Percentiles rank a stretch among this genome's conserved stretches.
Conservation (phyloP, 495 filamentous ascomycete species). For the Trichodelitschia bisporula region DNA sequence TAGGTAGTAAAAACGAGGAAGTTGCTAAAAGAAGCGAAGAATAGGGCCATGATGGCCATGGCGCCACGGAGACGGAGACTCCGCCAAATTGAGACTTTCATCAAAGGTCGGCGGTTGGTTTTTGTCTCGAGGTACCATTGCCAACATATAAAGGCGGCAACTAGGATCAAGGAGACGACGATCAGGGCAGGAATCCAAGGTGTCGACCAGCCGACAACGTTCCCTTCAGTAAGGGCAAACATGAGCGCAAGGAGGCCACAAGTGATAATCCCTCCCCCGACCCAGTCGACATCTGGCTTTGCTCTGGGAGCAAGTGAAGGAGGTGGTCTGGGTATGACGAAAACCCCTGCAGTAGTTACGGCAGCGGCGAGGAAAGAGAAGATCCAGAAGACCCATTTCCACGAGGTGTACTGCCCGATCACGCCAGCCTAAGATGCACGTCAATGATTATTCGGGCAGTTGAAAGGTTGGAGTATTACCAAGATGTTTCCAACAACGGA, state of each 20-base stretch:
- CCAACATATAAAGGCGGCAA: conserved; percentile 36
- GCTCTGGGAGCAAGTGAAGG: not conserved
- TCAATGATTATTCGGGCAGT: not conserved
- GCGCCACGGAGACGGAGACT: conserved; percentile 27
- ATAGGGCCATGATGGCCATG: conserved; percentile 32
- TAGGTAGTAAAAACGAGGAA: conserved; percentile 34
- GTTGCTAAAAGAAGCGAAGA: conserved; percentile 34
- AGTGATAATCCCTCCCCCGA: conserved; percentile 15
- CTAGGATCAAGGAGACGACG: conserved; percentile 30
- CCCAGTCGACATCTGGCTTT: conserved; percentile 13
- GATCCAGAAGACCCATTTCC: conserved; percentile 30
- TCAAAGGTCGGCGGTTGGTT: conserved; percentile 23
- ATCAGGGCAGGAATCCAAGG: conserved; percentile 41
- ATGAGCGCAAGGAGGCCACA: conserved; percentile 24
- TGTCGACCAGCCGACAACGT: conserved; percentile 40
- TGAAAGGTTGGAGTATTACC: conserved; percentile 2
- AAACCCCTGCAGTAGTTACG: conserved; percentile 10
- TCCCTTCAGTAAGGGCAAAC: conserved; percentile 38
- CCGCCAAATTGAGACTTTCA: conserved; percentile 31
- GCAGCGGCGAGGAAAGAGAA: conserved; percentile 11
- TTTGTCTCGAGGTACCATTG: conserved; percentile 30
- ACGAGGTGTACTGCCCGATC: conserved; percentile 27
- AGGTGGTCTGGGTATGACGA: conserved; percentile 12
- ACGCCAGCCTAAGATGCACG: conserved; percentile 19
- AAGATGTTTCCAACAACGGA: conserved; percentile 30